Conservation (phyloP, 2,329 filamentous ascomycete species). For the Sporothrix dimorphospora region DNA sequence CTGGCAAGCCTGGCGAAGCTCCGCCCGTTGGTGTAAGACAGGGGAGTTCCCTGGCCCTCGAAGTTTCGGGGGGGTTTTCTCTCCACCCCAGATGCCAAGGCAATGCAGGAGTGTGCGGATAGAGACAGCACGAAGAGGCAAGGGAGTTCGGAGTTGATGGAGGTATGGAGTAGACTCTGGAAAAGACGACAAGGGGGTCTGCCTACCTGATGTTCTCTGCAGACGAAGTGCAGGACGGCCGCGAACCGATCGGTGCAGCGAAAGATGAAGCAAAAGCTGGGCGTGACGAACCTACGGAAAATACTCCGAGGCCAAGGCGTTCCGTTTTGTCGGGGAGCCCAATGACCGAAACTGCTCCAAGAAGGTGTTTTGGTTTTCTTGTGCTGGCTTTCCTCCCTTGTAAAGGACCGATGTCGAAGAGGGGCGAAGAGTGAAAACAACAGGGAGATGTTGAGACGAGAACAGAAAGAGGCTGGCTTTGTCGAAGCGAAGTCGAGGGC, state of each 20-base stretch:
- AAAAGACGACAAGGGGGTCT: not conserved
- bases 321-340: conserved; percentile 14
- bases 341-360: not conserved
- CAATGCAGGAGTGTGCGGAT: conserved; percentile 25
- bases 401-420: not conserved
- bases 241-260: conserved; percentile 7
- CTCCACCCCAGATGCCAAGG: conserved; percentile 27
- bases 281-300: not conserved
- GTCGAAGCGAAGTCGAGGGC: not conserved
- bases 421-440: not conserved
- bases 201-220: conserved; percentile 5
- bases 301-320: not conserved
- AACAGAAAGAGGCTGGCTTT: not conserved
- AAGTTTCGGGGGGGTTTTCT: conserved; percentile 19
- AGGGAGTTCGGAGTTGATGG: not conserved
- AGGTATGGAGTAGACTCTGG: conserved; percentile 1
- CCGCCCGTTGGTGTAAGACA: conserved; percentile 29
- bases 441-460: not conserved
- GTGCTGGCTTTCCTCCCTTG: not conserved
- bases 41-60: conserved; percentile 22
- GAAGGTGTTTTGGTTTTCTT: not conserved
- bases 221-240: not conserved
- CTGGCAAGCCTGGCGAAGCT: conserved; percentile 26
- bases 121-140: conserved; percentile 9
- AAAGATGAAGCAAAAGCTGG: not conserved